Base-by-base conservation (phyloP, 352 stramenopile species). In the Pythium dissimile region DNA sequence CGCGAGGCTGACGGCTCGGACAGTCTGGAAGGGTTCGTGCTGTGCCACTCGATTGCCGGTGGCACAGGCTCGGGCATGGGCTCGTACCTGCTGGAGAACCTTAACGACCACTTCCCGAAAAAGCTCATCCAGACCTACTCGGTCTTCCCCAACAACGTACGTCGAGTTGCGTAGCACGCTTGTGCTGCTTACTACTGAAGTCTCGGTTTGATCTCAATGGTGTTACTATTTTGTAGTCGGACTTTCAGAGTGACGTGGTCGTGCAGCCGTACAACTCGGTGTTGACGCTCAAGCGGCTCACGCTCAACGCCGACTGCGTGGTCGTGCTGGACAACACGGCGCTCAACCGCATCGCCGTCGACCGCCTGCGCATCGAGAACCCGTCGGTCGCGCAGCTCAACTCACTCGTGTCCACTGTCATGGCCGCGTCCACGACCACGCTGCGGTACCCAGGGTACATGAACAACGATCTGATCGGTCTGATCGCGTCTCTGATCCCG, bases 251-350 rank as follows among this genome's bases (percentile, higher is more conserved):
- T 38, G 97, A 99, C 69, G 97, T 99, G 11, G 97, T 99, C 6
- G 97, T 99, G 32, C 97, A 99, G 77, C 97, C 97, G 7, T 99
- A 99, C 85, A 99, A 99, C 78, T 99, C 94, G n/a, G 73, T 99
- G n/a, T 72, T 99, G 6, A 98, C 97, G 9, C 78, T 99, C 53
- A 99, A 99, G 79, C 88, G 97, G 16, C 76, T 99, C 6, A 97
- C 96, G 42, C 72, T 99, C 6, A 99, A 99, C 77, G 95, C 97
- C 0, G 97, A 99, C 80, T 97, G 92, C 16, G 97, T 99, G 6
- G 97, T 99, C 34, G 97, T 99, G 27, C 82, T 99, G 50, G 97
- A 99, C 71, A 99, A 99, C 71, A 99, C 96, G 18, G 97, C 97
- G 30, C 77, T 99, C 30, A 99, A 99, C 75, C 76, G 89, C 52